A percentile compares a stretch with the other conserved stretches of the same genome.
Evolutionary conservation across 805 yeast genomes (phyloP).

Genomic region (Candida germanica): DNA sequence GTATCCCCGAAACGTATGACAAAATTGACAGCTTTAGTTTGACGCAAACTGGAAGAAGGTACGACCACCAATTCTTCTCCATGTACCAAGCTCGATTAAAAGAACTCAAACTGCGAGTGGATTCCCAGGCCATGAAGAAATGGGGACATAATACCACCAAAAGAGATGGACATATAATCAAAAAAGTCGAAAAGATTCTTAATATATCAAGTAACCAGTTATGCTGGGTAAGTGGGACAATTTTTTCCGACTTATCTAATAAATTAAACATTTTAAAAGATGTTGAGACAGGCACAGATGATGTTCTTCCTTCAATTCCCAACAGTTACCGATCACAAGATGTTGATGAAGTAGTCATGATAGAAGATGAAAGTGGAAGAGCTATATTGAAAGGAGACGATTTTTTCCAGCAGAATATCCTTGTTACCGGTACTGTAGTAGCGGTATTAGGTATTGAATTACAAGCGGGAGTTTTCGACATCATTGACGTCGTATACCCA

Average conservation of each 20-base stretch:
- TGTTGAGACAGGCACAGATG: conserved; percentile 59
- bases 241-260: conserved; percentile 76
- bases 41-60: conserved; percentile 23
- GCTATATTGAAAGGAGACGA: conserved; percentile 65
- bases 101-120: conserved; percentile 31
- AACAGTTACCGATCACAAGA: conserved; percentile 18
- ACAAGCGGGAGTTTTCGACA: conserved; percentile 78
- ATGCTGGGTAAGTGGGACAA: conserved; percentile 84
- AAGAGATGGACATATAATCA: conserved; percentile 31
- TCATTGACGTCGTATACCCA: conserved; percentile 77
- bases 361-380: conserved; percentile 94
- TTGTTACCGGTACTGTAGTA: conserved; percentile 88
- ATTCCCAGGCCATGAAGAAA: conserved; percentile 31
- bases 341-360: conserved; percentile 46
- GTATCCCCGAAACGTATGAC: conserved; percentile 8
- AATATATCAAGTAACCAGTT: conserved; percentile 62
- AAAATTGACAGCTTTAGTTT: conserved; percentile 19
- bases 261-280: conserved; percentile 86
- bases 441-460: conserved; percentile 86
- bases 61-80: conserved; percentile 39
- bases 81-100: conserved; percentile 42
- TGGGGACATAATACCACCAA: conserved; percentile 52
- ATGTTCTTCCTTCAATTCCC: conserved; percentile 43
- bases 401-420: conserved; percentile 48
- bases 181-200: conserved; percentile 42